These are phyloP conservation scores for Nyssa sinensis DNA, from an alignment of 148 eudicot genomes.

Conservation along the genomic window DNA sequence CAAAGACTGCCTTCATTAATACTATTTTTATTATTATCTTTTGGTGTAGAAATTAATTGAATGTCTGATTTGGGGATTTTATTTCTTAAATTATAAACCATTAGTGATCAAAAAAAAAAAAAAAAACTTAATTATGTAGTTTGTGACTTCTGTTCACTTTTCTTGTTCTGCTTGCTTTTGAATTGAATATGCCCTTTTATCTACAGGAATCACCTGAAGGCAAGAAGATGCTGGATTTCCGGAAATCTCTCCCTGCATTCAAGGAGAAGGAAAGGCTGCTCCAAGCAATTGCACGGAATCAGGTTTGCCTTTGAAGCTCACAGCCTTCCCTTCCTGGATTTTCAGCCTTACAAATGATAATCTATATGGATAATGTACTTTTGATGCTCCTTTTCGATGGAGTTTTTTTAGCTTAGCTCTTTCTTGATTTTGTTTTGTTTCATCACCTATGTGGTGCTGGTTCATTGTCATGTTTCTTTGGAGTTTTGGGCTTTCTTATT, in stretches of 20 bases:
- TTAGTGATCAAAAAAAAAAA: no score
- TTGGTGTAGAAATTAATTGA: no score
- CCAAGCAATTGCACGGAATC: constrained; percentile 92
- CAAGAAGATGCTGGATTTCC: constrained; percentile 73
- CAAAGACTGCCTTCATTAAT: no score
- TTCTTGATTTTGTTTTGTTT: background rate
- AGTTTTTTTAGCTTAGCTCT: background rate
- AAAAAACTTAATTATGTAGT: background rate
- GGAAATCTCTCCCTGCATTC: constrained; percentile 86
- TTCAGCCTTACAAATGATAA: background rate
- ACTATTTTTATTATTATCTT: no score
- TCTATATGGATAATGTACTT: background rate
- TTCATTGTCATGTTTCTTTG: no score
- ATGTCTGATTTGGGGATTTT: background rate
- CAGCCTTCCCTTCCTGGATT: background rate
- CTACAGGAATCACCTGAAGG: constrained; percentile 97
- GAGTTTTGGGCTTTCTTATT: background rate
- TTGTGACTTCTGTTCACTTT: background rate
- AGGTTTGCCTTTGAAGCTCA: constrained; percentile 43
- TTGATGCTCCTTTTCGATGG: background rate
- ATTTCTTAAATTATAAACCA: background rate
- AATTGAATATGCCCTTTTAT: constrained; percentile 11
- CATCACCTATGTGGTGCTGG: no score
- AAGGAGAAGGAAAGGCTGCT: constrained; percentile 93
- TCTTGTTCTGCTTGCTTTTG: background rate